Conservation (phyloP, 768 basidiomycete species). For the Trametopsis cervina region DNA sequence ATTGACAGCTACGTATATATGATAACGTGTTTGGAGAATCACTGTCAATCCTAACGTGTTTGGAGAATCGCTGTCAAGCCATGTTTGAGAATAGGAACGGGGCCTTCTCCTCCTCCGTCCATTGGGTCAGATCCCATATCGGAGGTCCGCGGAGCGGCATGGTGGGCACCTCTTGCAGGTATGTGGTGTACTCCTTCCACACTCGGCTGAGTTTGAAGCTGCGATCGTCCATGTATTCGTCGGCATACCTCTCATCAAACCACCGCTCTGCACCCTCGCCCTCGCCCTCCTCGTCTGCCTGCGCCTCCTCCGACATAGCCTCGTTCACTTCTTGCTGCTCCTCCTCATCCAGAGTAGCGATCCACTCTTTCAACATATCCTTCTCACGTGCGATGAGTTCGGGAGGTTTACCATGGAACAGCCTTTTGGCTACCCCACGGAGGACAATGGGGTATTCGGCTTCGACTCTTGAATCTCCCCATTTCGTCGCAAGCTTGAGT, state of each 20-base stretch:
- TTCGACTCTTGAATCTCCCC: not conserved
- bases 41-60: too few relatives aligned
- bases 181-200: not conserved
- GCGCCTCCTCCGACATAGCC: not conserved
- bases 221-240: not conserved
- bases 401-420: not conserved
- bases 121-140: too few relatives aligned
- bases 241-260: not conserved
- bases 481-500: not conserved
- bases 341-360: not conserved
- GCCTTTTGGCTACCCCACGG: not conserved
- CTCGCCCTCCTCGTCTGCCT: too few relatives aligned
- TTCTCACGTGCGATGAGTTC: not conserved
- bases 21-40: too few relatives aligned
- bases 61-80: too few relatives aligned
- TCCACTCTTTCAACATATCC: not conserved
- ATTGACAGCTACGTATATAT: conserved; percentile 26
- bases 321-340: not conserved
- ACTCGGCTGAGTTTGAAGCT: not conserved
- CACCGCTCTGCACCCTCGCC: too few relatives aligned
- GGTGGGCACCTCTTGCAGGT: not conserved
- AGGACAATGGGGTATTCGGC: too few relatives aligned
- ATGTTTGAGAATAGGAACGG: too few relatives aligned
- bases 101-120: too few relatives aligned
- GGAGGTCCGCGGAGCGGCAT: too few relatives aligned